phyloP scores from a whole-genome alignment of 495 filamentous ascomycete genomes.

The Penicillium goetzii region DNA sequence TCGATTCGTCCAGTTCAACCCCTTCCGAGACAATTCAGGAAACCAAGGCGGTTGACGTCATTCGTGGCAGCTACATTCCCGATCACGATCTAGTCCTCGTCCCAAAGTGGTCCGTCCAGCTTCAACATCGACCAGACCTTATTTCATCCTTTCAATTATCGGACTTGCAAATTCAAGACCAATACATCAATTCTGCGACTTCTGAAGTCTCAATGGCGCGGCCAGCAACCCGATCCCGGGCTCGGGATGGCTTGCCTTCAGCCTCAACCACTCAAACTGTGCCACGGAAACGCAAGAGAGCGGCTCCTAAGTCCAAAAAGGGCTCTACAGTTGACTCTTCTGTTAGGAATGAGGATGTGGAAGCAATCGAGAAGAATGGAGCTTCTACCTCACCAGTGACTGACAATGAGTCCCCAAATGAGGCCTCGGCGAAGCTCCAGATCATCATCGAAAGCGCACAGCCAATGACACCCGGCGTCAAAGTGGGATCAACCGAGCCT shows the following conservation, averaged over 20 bases:
- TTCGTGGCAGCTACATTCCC: constrained; percentile 10
- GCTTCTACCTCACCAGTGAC: background rate
- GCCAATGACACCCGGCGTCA: background rate
- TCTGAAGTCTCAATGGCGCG: background rate
- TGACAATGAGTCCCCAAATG: background rate
- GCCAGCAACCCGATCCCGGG: background rate
- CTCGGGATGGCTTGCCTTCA: background rate
- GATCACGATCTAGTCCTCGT: constrained; percentile 3
- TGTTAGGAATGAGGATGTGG: background rate
- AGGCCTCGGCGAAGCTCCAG: background rate
- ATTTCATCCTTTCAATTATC: background rate
- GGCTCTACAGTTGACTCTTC: background rate
- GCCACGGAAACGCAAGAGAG: constrained; percentile 11
- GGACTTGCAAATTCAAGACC: background rate
- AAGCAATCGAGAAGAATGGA: too few species aligned
- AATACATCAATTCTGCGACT: too few species aligned
- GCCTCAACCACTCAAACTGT: background rate
- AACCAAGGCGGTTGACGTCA: constrained; percentile 5
- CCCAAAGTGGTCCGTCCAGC: constrained; percentile 1
- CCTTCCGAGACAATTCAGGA: background rate
- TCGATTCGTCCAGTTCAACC: background rate
- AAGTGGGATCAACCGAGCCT: background rate
- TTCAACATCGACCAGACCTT: constrained; percentile 1
- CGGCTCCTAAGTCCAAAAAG: background rate
- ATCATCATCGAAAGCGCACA: background rate